phyloP scores from a whole-genome alignment of 306 rosid species.

The Styphnolobium japonicum region DNA sequence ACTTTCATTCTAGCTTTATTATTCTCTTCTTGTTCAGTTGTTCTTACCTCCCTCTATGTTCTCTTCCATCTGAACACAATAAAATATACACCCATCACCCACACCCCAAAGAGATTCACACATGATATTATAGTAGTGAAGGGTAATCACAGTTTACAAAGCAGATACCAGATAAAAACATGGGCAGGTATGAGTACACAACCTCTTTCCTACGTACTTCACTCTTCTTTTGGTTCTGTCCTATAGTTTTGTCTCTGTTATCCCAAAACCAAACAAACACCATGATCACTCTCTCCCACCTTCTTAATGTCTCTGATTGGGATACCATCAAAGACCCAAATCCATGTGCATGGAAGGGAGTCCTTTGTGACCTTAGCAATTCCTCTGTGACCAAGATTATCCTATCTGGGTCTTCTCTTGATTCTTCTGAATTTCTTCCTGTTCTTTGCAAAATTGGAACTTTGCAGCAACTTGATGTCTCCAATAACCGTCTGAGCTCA shows the following conservation, averaged over 20 bases:
- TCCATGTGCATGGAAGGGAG: conserved; percentile 73
- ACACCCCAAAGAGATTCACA: neutral
- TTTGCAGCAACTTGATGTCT: conserved; percentile 60
- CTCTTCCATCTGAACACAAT: conserved; percentile 17
- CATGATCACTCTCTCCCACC: conserved; percentile 39
- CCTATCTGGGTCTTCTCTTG: conserved; percentile 35
- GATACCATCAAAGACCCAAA: conserved; percentile 19
- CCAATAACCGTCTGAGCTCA: conserved; percentile 32
- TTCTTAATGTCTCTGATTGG: conserved; percentile 33
- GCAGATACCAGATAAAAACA: conserved; percentile 17
- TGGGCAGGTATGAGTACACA: conserved; percentile 44
- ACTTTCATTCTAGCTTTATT: neutral
- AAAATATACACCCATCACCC: neutral
- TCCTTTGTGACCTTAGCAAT: conserved; percentile 39
- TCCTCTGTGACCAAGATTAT: conserved; percentile 33
- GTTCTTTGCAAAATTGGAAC: conserved; percentile 54
- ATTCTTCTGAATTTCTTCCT: conserved; percentile 45
- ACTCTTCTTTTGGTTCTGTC: conserved; percentile 33
- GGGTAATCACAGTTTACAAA: neutral
- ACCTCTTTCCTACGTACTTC: conserved; percentile 11
- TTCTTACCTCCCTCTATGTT: neutral
- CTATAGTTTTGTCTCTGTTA: conserved; percentile 47
- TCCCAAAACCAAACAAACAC: conserved; percentile 44
- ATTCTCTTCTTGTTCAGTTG: neutral
- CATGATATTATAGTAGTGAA: neutral